These are phyloP conservation scores for Alternaria sp. DNA, from an alignment of 2,329 filamentous ascomycete genomes.

Conservation along the genomic window DNA sequence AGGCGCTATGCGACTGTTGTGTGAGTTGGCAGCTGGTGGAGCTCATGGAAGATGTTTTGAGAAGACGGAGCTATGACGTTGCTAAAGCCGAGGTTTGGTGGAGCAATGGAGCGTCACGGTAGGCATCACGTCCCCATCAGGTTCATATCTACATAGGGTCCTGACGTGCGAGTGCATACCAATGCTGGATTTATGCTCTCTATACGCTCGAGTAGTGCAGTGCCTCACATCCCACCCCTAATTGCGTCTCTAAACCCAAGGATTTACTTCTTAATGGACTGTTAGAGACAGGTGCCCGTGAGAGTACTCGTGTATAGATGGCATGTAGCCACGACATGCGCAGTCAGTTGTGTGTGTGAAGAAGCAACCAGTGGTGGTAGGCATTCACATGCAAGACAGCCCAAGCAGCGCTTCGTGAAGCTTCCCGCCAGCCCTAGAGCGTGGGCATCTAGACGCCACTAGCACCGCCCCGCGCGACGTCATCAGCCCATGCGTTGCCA, in stretches of 20 bases:
- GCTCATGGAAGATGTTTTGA: constrained; percentile 13
- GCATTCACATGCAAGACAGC: constrained; percentile 17
- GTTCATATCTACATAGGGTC: neutral
- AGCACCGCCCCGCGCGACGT: constrained; percentile 34
- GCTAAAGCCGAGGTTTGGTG: constrained; percentile 32
- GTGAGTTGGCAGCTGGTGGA: constrained; percentile 11
- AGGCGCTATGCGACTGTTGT: constrained; percentile 7
- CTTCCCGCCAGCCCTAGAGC: constrained; percentile 23
- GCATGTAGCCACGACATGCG: neutral
- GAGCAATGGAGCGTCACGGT: constrained; percentile 10
- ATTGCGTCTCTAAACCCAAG: neutral
- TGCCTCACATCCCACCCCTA: neutral
- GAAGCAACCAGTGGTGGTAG: constrained; percentile 1
- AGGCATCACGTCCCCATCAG: neutral
- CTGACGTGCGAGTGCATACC: neutral
- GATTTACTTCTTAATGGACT: neutral
- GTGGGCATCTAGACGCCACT: constrained; percentile 17
- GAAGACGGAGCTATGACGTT: constrained; percentile 41
- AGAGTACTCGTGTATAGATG: neutral
- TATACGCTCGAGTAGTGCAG: neutral
- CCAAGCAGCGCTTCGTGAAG: constrained; percentile 27
- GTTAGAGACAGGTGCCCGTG: neutral
- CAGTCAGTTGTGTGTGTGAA: neutral
- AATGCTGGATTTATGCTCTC: neutral
- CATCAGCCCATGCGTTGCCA: constrained; percentile 20